Conservation (phyloP, 2,329 filamentous ascomycete species). For the Penicillium sp. region DNA sequence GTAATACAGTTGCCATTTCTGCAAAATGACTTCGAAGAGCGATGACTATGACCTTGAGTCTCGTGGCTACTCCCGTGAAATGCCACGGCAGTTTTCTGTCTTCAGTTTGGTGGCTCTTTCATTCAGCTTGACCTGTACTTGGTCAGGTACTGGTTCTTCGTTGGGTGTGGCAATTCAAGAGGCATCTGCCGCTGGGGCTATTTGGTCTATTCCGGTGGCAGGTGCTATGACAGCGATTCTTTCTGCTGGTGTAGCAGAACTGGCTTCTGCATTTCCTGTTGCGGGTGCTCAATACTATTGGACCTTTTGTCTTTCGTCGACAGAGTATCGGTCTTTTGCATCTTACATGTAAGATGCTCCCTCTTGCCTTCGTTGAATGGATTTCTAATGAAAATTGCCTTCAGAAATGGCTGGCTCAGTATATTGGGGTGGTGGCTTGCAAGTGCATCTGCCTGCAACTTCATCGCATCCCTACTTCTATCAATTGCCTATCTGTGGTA, state of each 20-base stretch:
- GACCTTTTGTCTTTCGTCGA: constrained; percentile 1
- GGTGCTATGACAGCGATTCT: constrained; percentile 4
- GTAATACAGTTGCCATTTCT: background rate
- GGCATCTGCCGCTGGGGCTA: constrained; percentile 4
- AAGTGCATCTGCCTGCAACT: constrained; percentile 6
- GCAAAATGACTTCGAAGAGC: background rate
- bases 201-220: constrained; percentile 6
- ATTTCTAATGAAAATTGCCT: background rate
- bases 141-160: constrained; percentile 10
- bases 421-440: constrained; percentile 10
- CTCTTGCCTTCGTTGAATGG: background rate
- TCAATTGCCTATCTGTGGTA: constrained; percentile 6
- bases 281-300: constrained; percentile 11
- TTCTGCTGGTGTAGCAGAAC: constrained; percentile 5
- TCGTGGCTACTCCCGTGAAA: constrained; percentile 2
- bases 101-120: constrained; percentile 7
- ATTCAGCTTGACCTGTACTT: constrained; percentile 9
- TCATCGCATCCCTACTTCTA: constrained; percentile 4
- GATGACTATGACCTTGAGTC: constrained; percentile 6
- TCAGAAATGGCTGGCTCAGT: constrained; percentile 9
- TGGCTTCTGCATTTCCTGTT: constrained; percentile 8
- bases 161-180: constrained; percentile 6
- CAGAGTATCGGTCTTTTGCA: constrained; percentile 3
- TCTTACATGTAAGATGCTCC: constrained; percentile 6
- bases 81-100: constrained; percentile 7